Base-by-base conservation (phyloP, 441 rosid genomes). In the Breynia disticha region DNA sequence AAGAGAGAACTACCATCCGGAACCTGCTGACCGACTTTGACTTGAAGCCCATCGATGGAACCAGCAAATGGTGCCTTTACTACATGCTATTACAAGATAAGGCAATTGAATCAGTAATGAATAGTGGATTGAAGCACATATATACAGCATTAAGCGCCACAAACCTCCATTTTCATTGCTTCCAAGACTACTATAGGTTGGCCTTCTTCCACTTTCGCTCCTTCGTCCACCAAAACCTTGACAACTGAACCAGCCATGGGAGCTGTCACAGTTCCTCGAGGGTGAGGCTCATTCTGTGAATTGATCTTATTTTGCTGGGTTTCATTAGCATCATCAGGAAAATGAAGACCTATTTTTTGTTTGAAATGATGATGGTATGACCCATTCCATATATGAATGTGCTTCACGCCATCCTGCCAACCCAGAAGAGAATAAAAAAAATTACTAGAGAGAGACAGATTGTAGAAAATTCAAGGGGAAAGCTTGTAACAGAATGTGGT, bases 161-260 rank as follows among this genome's bases (percentile, higher is more conserved):
- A 45, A 63, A 91, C 98, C 98, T 91, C 98, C 97, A 91, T 91
- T 73, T 91, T 91, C 98, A 88, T 91, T 63, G 98, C 97, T 74
- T 88, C 95, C 37, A 88, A 67, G 69, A 91, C 95, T 59, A 91
- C 58, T 18, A 91, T 66, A 47, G 95, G 86, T 69, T 84, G 95
- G 39, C 87, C 95, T 70, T 68, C 78, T 54, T 75, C 98, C 64
- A 83, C 90, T 60, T 69, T 78, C 21, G 73, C 62, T 50, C 89
- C 95, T 60, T 88, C 76, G 58, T 79, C 64, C n/a, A 67, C 76
- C 50, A 88, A 82, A 67, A 91, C 95, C 79, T 91, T 91, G 51
- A 91, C 91, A 46, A 84, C 95, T 60, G 88, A 76, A 54, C 98
- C 97, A 74, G 98, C 88, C 98, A 91, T 91, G 53, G 97, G 97